Evolutionary conservation across 495 filamentous ascomycete genomes (phyloP), one percentile per base, ranked within the genome.

Genomic region (Tuber melanosporum): DNA sequence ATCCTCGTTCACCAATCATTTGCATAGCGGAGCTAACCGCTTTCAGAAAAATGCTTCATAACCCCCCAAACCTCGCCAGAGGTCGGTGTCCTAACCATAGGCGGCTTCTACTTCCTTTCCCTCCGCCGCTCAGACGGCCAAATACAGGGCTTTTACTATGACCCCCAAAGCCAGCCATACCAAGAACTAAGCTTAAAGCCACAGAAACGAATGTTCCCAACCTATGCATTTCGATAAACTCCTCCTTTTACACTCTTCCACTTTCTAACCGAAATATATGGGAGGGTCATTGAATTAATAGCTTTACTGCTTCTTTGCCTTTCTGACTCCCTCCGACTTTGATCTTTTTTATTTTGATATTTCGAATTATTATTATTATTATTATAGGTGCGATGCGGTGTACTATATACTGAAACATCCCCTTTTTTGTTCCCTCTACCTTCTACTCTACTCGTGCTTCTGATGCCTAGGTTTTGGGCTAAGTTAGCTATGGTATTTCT

Each of bases 91-190:
- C 87, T 93, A 32, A 93, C 91, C 12, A 93, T 93, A 73, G 89
- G 87, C 72, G 91, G 91, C 7, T 93, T 93, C 83, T 93, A 93
- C 81, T 93, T 92, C 82, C 87, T 92, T 39, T 90, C 89, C 71
- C 83, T 93, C 74, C 84, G 87, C 72, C 86, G 91, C 62, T 85
- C 86, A 46, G 87, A 88, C 79, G 91, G 91, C 36, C 85, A 85
- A 42, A 86, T 93, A 49, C 90, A 92, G 78, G 91, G 91, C 0
- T 85, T 92, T 72, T 93, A 93, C 77, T 92, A 91, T 82, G 91
- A 93, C 81, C 91, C 91, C 8, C 86, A 87, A 77, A 92, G 91
- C 78, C 90, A 88, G 42, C 91, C 91, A 20, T 92, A 91, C 83
- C 91, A 93, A 82, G 88, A 90, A 78, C 81, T 93, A 66, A 89